Conservation (phyloP, 352 stramenopile genomes). For the Pythium phragmiticola region DNA sequence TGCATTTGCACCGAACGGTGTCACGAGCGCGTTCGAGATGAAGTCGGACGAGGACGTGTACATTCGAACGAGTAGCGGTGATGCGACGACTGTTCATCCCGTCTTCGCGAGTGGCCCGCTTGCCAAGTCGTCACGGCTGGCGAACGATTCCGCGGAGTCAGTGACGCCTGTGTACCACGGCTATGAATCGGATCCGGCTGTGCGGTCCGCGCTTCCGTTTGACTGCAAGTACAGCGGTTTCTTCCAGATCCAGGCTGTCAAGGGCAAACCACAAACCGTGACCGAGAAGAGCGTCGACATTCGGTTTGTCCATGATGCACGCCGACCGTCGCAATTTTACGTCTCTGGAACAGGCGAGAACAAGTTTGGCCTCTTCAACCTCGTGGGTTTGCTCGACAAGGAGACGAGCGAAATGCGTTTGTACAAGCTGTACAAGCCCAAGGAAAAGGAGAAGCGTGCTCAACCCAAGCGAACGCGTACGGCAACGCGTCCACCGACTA, state of each 20-base stretch:
- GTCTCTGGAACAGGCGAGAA: slow-evolving; percentile 76
- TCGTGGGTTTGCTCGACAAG: slow-evolving; percentile 77
- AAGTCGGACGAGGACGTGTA: slow-evolving; percentile 81
- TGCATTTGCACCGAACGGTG: slow-evolving; percentile 66
- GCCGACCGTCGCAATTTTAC: slow-evolving; percentile 59
- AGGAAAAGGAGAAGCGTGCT: slow-evolving; percentile 73
- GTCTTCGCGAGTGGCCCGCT: slow-evolving; percentile 45
- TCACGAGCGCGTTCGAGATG: slow-evolving; percentile 87
- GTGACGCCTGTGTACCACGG: slow-evolving; percentile 64
- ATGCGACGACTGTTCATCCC: slow-evolving; percentile 43
- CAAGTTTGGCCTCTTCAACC: slow-evolving; percentile 70
- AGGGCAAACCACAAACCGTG: slow-evolving; percentile 82
- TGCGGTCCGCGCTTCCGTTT: slow-evolving; percentile 76
- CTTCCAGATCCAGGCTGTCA: slow-evolving; percentile 85
- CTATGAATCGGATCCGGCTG: slow-evolving; percentile 55
- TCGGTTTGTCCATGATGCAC: slow-evolving; percentile 79
- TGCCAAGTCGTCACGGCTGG: slow-evolving; percentile 46
- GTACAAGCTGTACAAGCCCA: slow-evolving; percentile 89
- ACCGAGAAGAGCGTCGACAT: slow-evolving; percentile 78
- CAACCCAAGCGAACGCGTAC: slow-evolving; percentile 51
- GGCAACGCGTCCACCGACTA: neutral
- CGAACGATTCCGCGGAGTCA: slow-evolving; percentile 38
- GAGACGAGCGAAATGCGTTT: slow-evolving; percentile 71
- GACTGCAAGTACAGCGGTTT: slow-evolving; percentile 81
- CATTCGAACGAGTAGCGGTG: slow-evolving; percentile 41